Base-by-base conservation (phyloP, 2,329 filamentous ascomycete species). In the Ophiostoma montium region DNA sequence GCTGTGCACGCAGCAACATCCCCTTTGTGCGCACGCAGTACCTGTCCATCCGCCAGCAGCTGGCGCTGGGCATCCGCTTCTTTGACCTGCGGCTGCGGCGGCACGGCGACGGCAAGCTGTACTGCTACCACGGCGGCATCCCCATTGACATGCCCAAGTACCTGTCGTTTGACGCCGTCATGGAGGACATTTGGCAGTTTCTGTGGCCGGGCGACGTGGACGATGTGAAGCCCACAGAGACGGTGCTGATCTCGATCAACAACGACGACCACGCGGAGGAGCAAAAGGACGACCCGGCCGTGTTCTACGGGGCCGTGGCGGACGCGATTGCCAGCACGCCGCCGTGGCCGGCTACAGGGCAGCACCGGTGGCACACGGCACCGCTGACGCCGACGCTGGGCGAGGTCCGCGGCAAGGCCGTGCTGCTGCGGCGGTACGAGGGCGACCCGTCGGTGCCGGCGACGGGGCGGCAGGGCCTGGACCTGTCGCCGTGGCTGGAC, bases 1-100 rank as follows among this genome's bases (percentile, higher is more conserved):
- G 80, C 18, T 74, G 70, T 55, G 61, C 61, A 35, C 53, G 60
- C 43, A 59, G 57, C 50, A 57, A 55, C 42, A 57, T 62, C 10
- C 82, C 82, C 0, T 84, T 80, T 9, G 82, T 86, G n/a, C 74
- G 82, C 36, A 86, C 82, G 56, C 82, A 86, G 63, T 74, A 78
- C 35, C 75, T 82, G 16, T 70, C 72, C 30, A 70, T 81, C 0
- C 62, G 65, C 41, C 73, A 76, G 52, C 82, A 86, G 60, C 70
- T 86, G n/a, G 67, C 74, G 18, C 79, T 85, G 54, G 83, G 83
- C 2, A 74, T 86, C 39, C 78, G 82, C 33, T 86, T 86, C 67
- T 75, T 86, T 54, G 82, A 86, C 58, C 67, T 75, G 57, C 63
- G 72, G 48, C 65, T 68, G 51, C 62, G 70, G 45, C 62, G 68